Base-by-base conservation (phyloP, 495 filamentous ascomycete species). In the Stereocaulon alpinum region DNA sequence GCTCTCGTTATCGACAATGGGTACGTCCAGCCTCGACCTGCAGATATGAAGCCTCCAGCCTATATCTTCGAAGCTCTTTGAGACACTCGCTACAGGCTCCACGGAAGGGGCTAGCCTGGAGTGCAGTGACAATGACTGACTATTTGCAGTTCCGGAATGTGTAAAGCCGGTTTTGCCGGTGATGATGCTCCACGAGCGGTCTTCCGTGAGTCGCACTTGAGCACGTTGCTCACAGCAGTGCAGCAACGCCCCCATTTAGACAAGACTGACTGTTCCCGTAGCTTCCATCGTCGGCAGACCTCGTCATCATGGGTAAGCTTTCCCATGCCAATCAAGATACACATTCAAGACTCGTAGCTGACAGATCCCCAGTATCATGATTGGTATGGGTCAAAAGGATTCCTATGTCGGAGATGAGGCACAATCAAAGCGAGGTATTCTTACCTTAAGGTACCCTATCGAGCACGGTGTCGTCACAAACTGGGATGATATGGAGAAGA, bases 1-100 rank as follows among this genome's bases (percentile, higher is more conserved):
- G 93, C 93, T 77, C 92, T 98, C 89, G 93, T 98, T 78, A 98
- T 98, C 78, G 93, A 98, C 91, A 98, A 98, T 97, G 93, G 93
- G 93, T 98, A 89, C 84, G 89, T 72, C 70, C 58, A 66, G 45
- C 61, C 44, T 40, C 42, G 44, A 58, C 17, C 40, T 40, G 22
- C 12, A 24, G 15, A 49, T 11, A 58, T 15, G 15, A 42, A 41
- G 24, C 15, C 44, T 32, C 29, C 20, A 30, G 40, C 18, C 27
- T 48, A 9, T 34, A 29, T 29, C 56, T 6, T 22, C 56, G 30
- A 32, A 41, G 22, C 2, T 14, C 6, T 5, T 40, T 15, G 5
- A 49, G 32, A 18, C 18, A 50, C 9, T 30, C 1, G 22, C 47
- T 24, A 27, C 30, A 50, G 30, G 30, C 2, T 6, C 6, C 10